Evolutionary conservation across 805 yeast species (phyloP), one percentile per base, ranked within the genome.

Genomic region (Scheffersomyces stipitis): DNA sequence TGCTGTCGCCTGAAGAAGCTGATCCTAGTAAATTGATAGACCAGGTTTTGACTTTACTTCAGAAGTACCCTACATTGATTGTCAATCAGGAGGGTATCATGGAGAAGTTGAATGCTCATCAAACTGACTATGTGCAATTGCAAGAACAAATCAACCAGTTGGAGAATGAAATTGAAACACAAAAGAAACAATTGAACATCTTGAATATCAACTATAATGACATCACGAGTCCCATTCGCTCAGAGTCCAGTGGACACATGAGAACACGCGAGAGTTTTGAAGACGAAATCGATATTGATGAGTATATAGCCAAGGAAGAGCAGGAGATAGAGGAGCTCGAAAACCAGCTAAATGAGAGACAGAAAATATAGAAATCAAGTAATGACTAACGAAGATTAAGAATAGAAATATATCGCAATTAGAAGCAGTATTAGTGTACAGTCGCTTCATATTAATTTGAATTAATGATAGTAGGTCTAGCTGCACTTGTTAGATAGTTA

Each of bases 311-410:
- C 4, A 54, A 54, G 26, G 82, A 75, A 42, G 76, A 72, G 44
- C 58, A 52, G 14, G 79, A 74, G 45, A 69, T 80, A 6, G 54
- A 44, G 30, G 52, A 51, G 15, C 52, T 80, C 26, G 76, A 77
- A 39, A 46, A 41, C 14, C 61, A 69, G 34, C 44, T 76, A 23
- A 44, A 44, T 18, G 45, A 52, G 39, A 44, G 43, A 35, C 41
- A 33, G 26, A 23, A 48, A 75, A 68, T 67, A 42, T 87, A 69
- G 62, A 89, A 63, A 71, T 93, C 83, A 78, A 93, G 90, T 77
- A 93, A 99, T 64, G 99, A 93, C 80, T 93, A 99, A 90, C 99
- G 99, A 63, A 96, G 96, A 64, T 93, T 99, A 66, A 91, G 78
- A 64, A 93, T 74, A 65, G 97, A 79, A 64, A 93, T 78, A 67